Percentiles rank a stretch among this genome's conserved stretches.
phyloP scores from a whole-genome alignment of 495 filamentous ascomycete genomes.

The Tuber brumale region DNA sequence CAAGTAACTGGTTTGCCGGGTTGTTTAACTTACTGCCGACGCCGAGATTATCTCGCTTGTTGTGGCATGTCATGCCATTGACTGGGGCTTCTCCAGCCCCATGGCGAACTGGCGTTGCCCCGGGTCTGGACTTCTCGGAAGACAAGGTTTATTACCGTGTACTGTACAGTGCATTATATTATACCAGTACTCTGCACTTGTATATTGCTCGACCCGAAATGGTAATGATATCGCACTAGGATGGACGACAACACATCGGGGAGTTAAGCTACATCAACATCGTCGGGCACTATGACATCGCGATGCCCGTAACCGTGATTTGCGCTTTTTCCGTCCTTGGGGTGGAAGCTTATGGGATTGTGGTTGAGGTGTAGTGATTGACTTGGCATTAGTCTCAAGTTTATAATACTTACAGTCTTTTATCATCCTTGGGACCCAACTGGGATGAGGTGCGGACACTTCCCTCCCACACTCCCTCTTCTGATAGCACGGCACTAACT shows the following conservation, averaged over 20 bases:
- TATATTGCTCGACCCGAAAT: too few species aligned
- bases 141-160: slow-evolving; percentile 43
- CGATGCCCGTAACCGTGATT: slow-evolving; percentile 74
- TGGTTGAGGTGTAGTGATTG: slow-evolving; percentile 73
- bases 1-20: slow-evolving; percentile 55
- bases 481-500: neutral
- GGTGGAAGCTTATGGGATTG: slow-evolving; percentile 67
- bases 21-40: slow-evolving; percentile 80
- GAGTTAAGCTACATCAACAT: slow-evolving; percentile 84
- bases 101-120: slow-evolving; percentile 70
- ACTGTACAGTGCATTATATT: neutral
- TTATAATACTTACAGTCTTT: slow-evolving; percentile 18
- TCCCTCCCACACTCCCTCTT: neutral
- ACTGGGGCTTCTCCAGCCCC: slow-evolving; percentile 81
- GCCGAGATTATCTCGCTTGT: slow-evolving; percentile 69
- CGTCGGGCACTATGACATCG: slow-evolving; percentile 75
- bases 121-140: slow-evolving; percentile 75
- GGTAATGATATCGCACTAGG: slow-evolving; percentile 43
- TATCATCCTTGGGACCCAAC: slow-evolving; percentile 30
- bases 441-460: slow-evolving; percentile 27
- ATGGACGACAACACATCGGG: slow-evolving; percentile 65
- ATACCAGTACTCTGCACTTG: too few species aligned
- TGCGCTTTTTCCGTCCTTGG: slow-evolving; percentile 58
- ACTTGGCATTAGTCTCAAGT: slow-evolving; percentile 49
- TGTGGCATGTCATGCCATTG: slow-evolving; percentile 61